A percentile compares a stretch with the other conserved stretches of the same genome.
phyloP scores from a whole-genome alignment of 257 asterid species.

The Capsicum chinense region DNA sequence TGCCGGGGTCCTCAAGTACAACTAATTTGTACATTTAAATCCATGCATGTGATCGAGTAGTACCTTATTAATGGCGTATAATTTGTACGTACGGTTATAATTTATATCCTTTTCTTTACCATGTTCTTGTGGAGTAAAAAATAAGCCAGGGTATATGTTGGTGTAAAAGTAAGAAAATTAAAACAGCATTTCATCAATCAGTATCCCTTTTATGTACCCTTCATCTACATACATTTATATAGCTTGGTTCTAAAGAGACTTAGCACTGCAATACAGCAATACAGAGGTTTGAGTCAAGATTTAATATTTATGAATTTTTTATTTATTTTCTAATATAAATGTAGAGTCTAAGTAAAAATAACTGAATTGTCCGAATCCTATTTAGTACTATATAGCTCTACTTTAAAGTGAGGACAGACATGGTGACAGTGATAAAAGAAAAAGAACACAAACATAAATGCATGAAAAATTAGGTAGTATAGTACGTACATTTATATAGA shows the following conservation, averaged over 20 bases:
- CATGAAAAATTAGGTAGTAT: background rate
- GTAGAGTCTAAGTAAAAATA: background rate
- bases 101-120: background rate
- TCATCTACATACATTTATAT: no score
- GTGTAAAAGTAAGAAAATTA: background rate
- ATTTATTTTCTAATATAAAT: no score
- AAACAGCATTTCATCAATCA: no score
- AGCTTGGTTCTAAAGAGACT: no score
- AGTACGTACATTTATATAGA: background rate
- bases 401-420: background rate
- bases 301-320: no score
- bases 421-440: background rate
- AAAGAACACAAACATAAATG: background rate
- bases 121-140: background rate
- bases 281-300: no score
- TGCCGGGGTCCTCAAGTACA: conserved; percentile 5
- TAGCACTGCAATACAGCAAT: no score
- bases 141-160: background rate
- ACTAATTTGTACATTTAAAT: background rate
- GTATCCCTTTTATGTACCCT: no score
- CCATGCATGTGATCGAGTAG: background rate
- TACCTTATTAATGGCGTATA: background rate
- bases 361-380: no score
- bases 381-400: background rate
- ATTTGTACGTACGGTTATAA: background rate